phyloP scores from a whole-genome alignment of 1,284 basidiomycete genomes.

The Ustilago xerochloae region DNA sequence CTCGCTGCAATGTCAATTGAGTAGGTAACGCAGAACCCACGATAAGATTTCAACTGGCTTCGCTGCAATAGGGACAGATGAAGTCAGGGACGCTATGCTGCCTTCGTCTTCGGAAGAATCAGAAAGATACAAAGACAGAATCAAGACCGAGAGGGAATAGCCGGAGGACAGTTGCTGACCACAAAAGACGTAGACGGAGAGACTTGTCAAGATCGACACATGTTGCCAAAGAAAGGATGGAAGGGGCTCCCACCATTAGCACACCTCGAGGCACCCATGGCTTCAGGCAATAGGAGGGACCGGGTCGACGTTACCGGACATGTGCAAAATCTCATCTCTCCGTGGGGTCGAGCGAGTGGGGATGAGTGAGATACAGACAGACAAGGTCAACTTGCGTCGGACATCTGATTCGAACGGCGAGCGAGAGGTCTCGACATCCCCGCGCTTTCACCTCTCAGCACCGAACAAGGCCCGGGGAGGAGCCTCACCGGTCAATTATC shows the following conservation, averaged over 20 bases:
- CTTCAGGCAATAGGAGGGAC: neutral
- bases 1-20: too few relatives aligned
- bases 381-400: neutral
- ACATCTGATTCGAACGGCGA: neutral
- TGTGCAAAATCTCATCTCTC: too few relatives aligned
- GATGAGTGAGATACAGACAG: too few relatives aligned
- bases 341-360: neutral
- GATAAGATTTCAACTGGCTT: constrained; percentile 2
- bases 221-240: neutral
- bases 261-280: too few relatives aligned
- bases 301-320: neutral
- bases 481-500: constrained; percentile 3
- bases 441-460: neutral
- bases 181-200: neutral
- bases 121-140: neutral
- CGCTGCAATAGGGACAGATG: too few relatives aligned
- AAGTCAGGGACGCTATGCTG: too few relatives aligned
- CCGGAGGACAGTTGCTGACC: neutral
- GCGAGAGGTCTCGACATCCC: too few relatives aligned
- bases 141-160: neutral
- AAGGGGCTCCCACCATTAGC: too few relatives aligned
- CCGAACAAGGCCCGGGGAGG: neutral
- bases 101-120: neutral
- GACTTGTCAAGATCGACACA: neutral
- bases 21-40: neutral